phyloP scores from a whole-genome alignment of 441 rosid genomes.

The Brassica hybrid region DNA sequence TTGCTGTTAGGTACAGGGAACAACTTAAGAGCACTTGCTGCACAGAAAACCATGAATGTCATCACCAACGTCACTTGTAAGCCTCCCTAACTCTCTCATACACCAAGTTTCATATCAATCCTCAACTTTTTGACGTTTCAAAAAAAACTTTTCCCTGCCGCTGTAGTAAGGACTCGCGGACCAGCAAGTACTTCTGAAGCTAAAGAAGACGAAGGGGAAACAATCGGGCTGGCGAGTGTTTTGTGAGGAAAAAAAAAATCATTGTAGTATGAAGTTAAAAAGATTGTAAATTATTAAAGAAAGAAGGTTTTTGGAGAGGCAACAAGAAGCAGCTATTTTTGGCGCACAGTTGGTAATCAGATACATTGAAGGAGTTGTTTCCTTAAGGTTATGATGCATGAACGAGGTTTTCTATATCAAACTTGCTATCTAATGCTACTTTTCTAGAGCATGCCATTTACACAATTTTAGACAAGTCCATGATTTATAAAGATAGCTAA shows the following conservation, averaged over 20 bases:
- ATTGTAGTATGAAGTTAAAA: conserved; percentile 11
- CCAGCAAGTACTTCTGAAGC: conserved; percentile 54
- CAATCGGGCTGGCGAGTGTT: conserved; percentile 79
- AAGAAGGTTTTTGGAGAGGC: conserved; percentile 28
- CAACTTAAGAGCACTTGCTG: conserved; percentile 84
- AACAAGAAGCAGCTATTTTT: no score
- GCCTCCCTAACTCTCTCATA: conserved; percentile 30
- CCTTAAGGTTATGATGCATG: conserved; percentile 17
- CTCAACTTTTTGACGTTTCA: background rate
- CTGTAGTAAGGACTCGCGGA: conserved; percentile 76
- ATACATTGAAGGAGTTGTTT: background rate
- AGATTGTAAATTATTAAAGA: conserved; percentile 17
- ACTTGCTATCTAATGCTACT: no score
- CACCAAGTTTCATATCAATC: background rate
- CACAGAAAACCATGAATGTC: conserved; percentile 76
- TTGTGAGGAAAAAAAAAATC: conserved; percentile 38
- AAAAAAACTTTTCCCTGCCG: background rate
- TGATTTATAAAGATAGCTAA: conserved; percentile 5
- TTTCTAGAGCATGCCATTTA: no score
- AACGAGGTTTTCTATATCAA: background rate
- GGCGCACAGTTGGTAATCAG: conserved; percentile 14
- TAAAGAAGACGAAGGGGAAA: conserved; percentile 67
- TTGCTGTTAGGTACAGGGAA: conserved; percentile 83
- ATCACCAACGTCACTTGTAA: conserved; percentile 88
- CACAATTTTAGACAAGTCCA: conserved; percentile 6